phyloP scores from a whole-genome alignment of 1,284 basidiomycete genomes.

The Takashimella tepidaria region DNA sequence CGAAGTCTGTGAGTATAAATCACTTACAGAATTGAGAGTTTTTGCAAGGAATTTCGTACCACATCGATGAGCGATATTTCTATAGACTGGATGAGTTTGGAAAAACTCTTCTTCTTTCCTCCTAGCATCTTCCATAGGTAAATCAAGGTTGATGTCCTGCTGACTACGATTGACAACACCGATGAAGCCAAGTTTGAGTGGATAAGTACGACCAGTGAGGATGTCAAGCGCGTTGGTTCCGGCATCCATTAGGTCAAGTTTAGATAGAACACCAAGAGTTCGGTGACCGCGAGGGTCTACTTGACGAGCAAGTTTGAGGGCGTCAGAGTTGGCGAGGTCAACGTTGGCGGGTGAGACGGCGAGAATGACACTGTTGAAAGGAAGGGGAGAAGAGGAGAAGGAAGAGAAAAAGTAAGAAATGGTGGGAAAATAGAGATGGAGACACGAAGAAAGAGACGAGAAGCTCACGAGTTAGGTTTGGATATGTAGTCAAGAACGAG shows the following conservation, averaged over 20 bases:
- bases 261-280: constrained; percentile 93
- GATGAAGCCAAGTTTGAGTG: constrained; percentile 95
- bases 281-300: constrained; percentile 93
- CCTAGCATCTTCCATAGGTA: constrained; percentile 78
- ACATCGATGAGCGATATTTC: constrained; percentile 95
- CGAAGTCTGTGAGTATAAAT: not conserved
- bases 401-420: not conserved
- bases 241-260: constrained; percentile 97
- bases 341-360: constrained; percentile 96
- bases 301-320: constrained; percentile 88
- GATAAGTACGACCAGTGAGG: constrained; percentile 92
- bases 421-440: too few species aligned
- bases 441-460: too few species aligned
- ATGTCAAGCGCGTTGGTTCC: constrained; percentile 97
- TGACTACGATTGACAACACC: constrained; percentile 96
- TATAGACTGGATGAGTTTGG: constrained; percentile 79
- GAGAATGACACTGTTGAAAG: constrained; percentile 71
- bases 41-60: constrained; percentile 93
- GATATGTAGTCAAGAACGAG: constrained; percentile 92
- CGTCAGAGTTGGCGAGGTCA: constrained; percentile 96
- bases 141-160: constrained; percentile 90
- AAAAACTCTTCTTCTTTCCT: constrained; percentile 91
- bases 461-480: constrained; percentile 85
- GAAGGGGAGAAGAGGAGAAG: constrained; percentile 1
- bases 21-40: constrained; percentile 79